phyloP scores from a whole-genome alignment of 2,329 filamentous ascomycete species.

The Aureobasidium pullulans region DNA sequence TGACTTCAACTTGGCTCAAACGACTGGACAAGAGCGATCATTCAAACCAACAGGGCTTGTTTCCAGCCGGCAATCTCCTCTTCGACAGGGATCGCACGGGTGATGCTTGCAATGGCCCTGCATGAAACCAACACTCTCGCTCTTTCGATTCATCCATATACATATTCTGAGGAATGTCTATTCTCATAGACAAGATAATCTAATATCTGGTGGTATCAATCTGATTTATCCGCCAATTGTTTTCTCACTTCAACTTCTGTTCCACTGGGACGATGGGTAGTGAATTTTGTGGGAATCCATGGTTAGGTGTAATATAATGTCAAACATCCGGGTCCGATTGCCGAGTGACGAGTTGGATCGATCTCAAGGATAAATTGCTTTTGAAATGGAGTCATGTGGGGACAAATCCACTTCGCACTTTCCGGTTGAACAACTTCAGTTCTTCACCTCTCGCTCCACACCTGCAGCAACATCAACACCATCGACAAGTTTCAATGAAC shows the following conservation, averaged over 20 bases:
- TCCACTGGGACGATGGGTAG: no score
- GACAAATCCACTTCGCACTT: background rate
- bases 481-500: background rate
- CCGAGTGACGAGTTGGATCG: background rate
- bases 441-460: background rate
- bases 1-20: conserved; percentile 28
- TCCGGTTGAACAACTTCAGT: background rate
- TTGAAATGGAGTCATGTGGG: background rate
- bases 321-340: background rate
- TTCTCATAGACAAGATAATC: background rate
- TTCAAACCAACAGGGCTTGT: background rate
- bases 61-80: background rate
- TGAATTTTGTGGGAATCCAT: background rate
- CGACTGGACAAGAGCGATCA: background rate
- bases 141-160: conserved; percentile 2
- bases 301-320: background rate
- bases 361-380: background rate
- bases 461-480: background rate
- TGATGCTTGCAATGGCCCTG: background rate
- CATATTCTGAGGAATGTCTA: background rate
- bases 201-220: background rate
- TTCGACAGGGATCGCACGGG: background rate
- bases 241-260: background rate
- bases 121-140: background rate
- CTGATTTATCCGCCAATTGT: background rate